These are phyloP conservation scores for Mycosarcoma maydis DNA, from an alignment of 1,284 basidiomycete genomes.

Conservation along the genomic window DNA sequence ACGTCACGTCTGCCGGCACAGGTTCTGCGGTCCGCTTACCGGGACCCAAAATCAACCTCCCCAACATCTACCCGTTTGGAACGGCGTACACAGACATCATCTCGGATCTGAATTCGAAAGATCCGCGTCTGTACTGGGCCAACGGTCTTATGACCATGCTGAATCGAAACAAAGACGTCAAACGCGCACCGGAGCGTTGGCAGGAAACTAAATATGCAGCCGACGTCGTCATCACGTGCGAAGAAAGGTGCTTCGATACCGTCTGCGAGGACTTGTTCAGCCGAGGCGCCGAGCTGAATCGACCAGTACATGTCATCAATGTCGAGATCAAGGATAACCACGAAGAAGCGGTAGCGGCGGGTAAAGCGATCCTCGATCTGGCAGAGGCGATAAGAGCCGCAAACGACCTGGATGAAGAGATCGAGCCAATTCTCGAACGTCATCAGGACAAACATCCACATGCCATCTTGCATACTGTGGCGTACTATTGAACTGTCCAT, in stretches of 20 bases:
- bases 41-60: conserved; percentile 94
- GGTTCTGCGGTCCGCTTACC: conserved; percentile 96
- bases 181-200: conserved; percentile 94
- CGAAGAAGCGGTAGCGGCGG: conserved; percentile 95
- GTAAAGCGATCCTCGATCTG: conserved; percentile 93
- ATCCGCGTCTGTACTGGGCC: conserved; percentile 83
- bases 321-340: conserved; percentile 99
- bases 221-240: conserved; percentile 98
- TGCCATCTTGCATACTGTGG: conserved; percentile 82
- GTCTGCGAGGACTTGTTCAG: conserved; percentile 94
- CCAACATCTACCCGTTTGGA: conserved; percentile 96
- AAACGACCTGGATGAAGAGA: conserved; percentile 86
- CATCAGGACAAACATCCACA: conserved; percentile 93
- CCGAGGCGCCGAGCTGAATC: conserved; percentile 89
- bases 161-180: conserved; percentile 91
- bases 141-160: conserved; percentile 98
- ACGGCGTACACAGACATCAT: conserved; percentile 98
- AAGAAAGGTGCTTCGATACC: conserved; percentile 97
- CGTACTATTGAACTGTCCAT: conserved; percentile 52
- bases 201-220: conserved; percentile 87
- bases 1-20: conserved; percentile 92
- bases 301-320: conserved; percentile 95
- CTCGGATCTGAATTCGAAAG: conserved; percentile 87
- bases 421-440: conserved; percentile 81
- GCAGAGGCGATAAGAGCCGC: conserved; percentile 78